Conservation (phyloP, 805 yeast genomes). For the Pichia nakasei region DNA sequence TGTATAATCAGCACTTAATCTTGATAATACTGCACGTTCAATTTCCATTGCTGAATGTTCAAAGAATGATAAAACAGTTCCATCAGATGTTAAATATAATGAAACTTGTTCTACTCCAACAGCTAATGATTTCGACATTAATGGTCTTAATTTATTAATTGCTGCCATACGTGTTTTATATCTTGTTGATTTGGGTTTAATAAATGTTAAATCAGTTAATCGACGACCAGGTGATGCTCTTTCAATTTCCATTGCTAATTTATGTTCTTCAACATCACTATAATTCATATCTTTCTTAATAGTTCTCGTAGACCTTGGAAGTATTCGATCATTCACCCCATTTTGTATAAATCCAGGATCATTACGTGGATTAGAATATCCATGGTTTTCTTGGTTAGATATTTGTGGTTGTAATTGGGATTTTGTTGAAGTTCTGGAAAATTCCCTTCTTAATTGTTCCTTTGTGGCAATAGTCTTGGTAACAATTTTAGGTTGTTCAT, state of each 20-base stretch:
- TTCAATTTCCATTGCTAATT: constrained; percentile 5
- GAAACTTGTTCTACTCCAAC: constrained; percentile 53
- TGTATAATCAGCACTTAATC: constrained; percentile 38
- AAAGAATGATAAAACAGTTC: constrained; percentile 46
- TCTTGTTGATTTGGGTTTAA: constrained; percentile 8
- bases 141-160: constrained; percentile 36
- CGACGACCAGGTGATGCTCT: constrained; percentile 21
- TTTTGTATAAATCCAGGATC: background rate
- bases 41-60: constrained; percentile 48
- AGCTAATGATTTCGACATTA: constrained; percentile 32
- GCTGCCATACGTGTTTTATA: constrained; percentile 19
- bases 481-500: background rate
- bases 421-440: constrained; percentile 1
- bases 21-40: constrained; percentile 40
- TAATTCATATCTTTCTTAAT: background rate
- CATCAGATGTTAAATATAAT: constrained; percentile 35
- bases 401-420: background rate
- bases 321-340: background rate
- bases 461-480: constrained; percentile 11
- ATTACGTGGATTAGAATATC: background rate
- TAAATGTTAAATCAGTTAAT: constrained; percentile 27
- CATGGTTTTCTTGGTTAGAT: background rate
- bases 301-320: constrained; percentile 1
- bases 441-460: constrained; percentile 7
- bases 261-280: constrained; percentile 2